phyloP scores from a whole-genome alignment of 805 yeast species.

The Nakazawaea molendinolei region DNA sequence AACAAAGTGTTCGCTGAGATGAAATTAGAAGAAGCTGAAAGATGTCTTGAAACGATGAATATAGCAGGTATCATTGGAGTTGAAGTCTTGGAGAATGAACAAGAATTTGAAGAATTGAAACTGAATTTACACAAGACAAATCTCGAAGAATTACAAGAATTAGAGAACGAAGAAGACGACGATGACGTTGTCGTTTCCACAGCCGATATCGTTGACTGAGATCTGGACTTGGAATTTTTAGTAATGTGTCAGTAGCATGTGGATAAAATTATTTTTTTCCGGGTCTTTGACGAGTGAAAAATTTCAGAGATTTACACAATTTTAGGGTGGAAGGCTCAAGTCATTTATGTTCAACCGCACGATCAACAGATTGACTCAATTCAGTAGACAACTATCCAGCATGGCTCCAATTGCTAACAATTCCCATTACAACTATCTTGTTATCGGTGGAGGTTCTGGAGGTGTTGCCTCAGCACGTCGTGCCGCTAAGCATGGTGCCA shows the following conservation, averaged over 20 bases:
- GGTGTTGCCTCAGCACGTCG: constrained; percentile 98
- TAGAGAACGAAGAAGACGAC: constrained; percentile 16
- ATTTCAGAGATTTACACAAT: too few relatives aligned
- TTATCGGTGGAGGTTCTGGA: constrained; percentile 98
- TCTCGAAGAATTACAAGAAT: constrained; percentile 14
- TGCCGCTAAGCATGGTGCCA: constrained; percentile 91
- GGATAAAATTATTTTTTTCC: too few relatives aligned
- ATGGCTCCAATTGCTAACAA: constrained; percentile 52
- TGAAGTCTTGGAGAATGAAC: constrained; percentile 68
- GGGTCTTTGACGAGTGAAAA: too few relatives aligned
- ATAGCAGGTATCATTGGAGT: constrained; percentile 81
- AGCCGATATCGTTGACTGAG: constrained; percentile 34
- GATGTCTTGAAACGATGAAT: constrained; percentile 63
- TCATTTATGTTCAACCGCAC: too few relatives aligned
- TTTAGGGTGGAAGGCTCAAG: too few relatives aligned
- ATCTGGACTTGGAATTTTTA: not conserved
- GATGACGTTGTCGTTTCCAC: constrained; percentile 18
- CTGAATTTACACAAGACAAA: constrained; percentile 34
- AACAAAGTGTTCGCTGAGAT: constrained; percentile 74
- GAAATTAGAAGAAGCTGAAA: constrained; percentile 75
- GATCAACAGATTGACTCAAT: not conserved
- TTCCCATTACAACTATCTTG: constrained; percentile 79
- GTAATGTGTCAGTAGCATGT: too few relatives aligned
- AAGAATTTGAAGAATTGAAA: constrained; percentile 54
- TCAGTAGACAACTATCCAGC: constrained; percentile 1